phyloP scores from a whole-genome alignment of 148 eudicot species.

The Polygonum maritimum region DNA sequence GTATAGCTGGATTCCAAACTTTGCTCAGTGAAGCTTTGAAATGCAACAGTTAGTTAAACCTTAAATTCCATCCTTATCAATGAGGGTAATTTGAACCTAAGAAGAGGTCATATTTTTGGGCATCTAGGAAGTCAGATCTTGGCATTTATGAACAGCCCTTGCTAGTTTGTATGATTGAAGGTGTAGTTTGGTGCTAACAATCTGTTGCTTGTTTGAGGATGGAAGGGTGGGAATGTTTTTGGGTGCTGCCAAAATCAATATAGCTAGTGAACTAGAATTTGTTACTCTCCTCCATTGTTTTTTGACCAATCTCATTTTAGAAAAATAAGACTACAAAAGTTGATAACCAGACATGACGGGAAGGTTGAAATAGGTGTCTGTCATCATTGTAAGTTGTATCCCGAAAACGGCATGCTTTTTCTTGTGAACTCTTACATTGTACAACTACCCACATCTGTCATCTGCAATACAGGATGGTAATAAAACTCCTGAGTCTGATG shows the following conservation, averaged over 20 bases:
- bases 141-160: not conserved
- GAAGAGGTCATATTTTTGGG: not conserved
- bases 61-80: not conserved
- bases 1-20: not conserved
- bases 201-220: not conserved
- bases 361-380: not conserved
- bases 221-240: not conserved
- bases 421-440: not conserved
- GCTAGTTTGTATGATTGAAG: not conserved
- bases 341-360: too few relatives aligned
- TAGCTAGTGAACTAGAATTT: not conserved
- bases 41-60: not conserved
- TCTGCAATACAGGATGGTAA: not conserved
- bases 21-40: not conserved
- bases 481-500: not conserved
- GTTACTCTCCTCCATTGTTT: not conserved
- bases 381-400: not conserved
- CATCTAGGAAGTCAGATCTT: not conserved
- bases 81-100: not conserved
- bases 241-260: not conserved
- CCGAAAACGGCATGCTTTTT: not conserved
- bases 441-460: not conserved
- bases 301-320: not conserved
- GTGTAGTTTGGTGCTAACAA: not conserved
- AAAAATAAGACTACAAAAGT: not conserved